Conservation (phyloP, 768 basidiomycete species). For the Suillus hirtellus region DNA sequence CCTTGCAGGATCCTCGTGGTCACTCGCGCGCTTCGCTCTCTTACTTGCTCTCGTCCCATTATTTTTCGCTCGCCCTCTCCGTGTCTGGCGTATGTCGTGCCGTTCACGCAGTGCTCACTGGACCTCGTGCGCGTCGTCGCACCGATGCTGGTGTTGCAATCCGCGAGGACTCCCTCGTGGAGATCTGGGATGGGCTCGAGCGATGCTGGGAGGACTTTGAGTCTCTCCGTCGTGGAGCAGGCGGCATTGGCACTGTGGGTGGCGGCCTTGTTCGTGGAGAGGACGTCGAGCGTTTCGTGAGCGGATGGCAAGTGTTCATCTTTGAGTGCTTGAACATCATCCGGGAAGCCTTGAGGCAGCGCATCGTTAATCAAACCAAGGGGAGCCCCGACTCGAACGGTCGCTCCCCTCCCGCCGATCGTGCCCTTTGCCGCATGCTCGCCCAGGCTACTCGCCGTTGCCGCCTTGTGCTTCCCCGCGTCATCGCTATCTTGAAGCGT, state of each 20-base stretch:
- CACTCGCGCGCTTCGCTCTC: slow-evolving; percentile 39
- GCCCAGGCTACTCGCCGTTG: slow-evolving; percentile 49
- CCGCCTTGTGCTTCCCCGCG: slow-evolving; percentile 47
- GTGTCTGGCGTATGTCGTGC: slow-evolving; percentile 76
- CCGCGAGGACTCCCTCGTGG: slow-evolving; percentile 63
- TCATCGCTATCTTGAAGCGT: slow-evolving; percentile 52
- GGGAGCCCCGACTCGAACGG: slow-evolving; percentile 39
- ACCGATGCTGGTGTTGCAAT: slow-evolving; percentile 52
- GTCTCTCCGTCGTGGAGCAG: slow-evolving; percentile 47
- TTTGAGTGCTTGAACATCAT: slow-evolving; percentile 92
- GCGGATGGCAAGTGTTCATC: slow-evolving; percentile 90
- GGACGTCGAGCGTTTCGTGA: slow-evolving; percentile 67
- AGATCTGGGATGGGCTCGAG: slow-evolving; percentile 86
- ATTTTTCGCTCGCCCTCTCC: slow-evolving; percentile 69
- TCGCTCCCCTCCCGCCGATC: slow-evolving; percentile 46
- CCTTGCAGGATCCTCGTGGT: slow-evolving; percentile 23
- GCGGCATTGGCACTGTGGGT: slow-evolving; percentile 41
- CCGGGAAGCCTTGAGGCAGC: slow-evolving; percentile 77
- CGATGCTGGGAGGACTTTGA: slow-evolving; percentile 86
- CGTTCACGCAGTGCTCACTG: slow-evolving; percentile 78
- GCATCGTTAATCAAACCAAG: slow-evolving; percentile 39
- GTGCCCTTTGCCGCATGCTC: slow-evolving; percentile 50
- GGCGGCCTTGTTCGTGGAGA: slow-evolving; percentile 41
- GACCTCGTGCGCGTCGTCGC: slow-evolving; percentile 65
- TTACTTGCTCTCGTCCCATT: slow-evolving; percentile 56